Base-by-base conservation (phyloP, 768 basidiomycete genomes). In the Cytidiella melzeri region DNA sequence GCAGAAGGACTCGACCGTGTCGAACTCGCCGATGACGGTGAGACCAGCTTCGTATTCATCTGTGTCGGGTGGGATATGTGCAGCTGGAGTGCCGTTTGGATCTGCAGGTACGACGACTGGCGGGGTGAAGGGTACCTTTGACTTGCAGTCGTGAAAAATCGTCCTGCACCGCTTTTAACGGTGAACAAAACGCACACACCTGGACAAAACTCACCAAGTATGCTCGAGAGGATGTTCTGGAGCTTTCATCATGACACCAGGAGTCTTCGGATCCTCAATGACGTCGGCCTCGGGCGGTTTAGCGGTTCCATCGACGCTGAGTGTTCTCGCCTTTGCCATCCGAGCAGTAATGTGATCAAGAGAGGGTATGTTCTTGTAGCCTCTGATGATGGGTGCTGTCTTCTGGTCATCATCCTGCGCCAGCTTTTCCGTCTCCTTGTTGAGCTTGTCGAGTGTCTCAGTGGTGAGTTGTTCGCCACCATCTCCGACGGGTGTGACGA, bases 1-100 rank as follows among this genome's bases (percentile, higher is more conserved):
- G 67, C 91, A 92, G 72, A 90, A 93, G 24, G 79, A 77, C 67
- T 92, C 89, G 49, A 93, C 92, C 11, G 93, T 93, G 62, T 83
- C 78, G 64, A 94, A 94, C 57, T 89, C 88, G 55, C 92, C 93
- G 52, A 96, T 83, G 44, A 87, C 79, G 26, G 86, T 84, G 36
- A 95, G 71, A 0, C 87, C 85, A 4, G 90, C 91, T 68, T 92
- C 92, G 66, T 92, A 94, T 52, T 84, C 83, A 13, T 63, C 76
- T 13, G 83, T 76, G 55, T 89, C 87, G 12, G 83, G 77, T 13
- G 81, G 63, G 43, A 47, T 55, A 41, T 68, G 70, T 18, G 59
- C 60, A 11, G 60, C 57, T 43, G 53, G 53, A 28, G 58, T 47
- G 30, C 37, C 41, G 19, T 62, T 64, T 10, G 55, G 41, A 26